These are phyloP conservation scores for Dactylorhiza incarnata DNA, from an alignment of 106 monocot species.

Conservation along the genomic window DNA sequence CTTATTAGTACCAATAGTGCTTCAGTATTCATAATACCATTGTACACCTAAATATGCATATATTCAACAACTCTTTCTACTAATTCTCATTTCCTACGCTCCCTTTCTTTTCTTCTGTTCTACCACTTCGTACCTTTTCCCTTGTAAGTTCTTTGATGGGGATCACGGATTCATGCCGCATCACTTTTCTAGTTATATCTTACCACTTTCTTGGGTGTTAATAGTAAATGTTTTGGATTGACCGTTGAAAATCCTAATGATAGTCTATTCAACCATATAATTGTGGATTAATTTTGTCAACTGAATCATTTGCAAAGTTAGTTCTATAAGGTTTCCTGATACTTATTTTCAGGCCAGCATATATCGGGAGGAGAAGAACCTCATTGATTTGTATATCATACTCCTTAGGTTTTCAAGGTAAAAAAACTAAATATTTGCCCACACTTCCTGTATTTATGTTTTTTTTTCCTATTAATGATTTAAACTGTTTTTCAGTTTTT, in stretches of 20 bases:
- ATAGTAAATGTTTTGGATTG: not conserved
- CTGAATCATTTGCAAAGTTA: not conserved
- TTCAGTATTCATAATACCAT: too few relatives aligned
- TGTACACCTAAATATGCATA: too few relatives aligned
- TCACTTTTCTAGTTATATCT: not conserved
- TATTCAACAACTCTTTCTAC: not conserved
- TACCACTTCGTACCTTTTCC: not conserved
- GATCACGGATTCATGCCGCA: too few relatives aligned
- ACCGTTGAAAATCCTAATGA: not conserved
- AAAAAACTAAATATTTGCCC: not conserved
- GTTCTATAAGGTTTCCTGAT: not conserved
- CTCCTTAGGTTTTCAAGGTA: slow-evolving; percentile 95
- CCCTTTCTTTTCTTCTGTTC: not conserved
- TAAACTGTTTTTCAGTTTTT: not conserved
- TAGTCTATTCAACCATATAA: not conserved
- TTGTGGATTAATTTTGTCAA: not conserved
- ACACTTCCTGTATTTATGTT: not conserved
- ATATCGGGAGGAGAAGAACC: slow-evolving; percentile 82
- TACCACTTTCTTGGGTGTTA: not conserved
- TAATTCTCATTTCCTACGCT: not conserved
- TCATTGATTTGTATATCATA: slow-evolving; percentile 89
- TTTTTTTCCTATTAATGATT: not conserved
- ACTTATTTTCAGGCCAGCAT: slow-evolving; percentile 60
- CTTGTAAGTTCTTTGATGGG: not conserved
- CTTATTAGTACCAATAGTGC: too few relatives aligned